Evolutionary conservation across 2,329 filamentous ascomycete species (phyloP).

Genomic region (Trichophaea hybrida): DNA sequence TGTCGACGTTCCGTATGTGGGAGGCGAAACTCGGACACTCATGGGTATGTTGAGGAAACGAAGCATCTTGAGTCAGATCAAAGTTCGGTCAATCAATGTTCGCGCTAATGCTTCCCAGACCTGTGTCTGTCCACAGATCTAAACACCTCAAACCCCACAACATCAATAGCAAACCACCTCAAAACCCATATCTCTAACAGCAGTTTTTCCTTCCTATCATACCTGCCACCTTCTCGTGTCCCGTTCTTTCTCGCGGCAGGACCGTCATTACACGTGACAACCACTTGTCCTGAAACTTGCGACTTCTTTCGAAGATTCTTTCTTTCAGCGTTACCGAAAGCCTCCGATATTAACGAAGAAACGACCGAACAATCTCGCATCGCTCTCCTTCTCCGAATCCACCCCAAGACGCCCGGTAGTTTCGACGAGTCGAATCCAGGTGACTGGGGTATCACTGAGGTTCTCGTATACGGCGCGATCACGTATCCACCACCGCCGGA

Average conservation of each 20-base stretch:
- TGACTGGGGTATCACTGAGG: slow-evolving; percentile 23
- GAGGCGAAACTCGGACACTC: background rate
- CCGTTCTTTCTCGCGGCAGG: slow-evolving; percentile 23
- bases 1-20: slow-evolving; percentile 3
- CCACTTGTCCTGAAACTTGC: slow-evolving; percentile 14
- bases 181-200: slow-evolving; percentile 13
- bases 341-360: slow-evolving; percentile 8
- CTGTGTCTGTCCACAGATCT: slow-evolving; percentile 9
- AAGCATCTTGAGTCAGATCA: background rate
- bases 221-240: slow-evolving; percentile 19
- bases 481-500: slow-evolving; percentile 5
- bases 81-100: background rate
- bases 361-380: slow-evolving; percentile 18
- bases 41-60: background rate
- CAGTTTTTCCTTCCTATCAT: slow-evolving; percentile 14
- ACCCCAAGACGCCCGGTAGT: background rate
- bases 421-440: slow-evolving; percentile 1
- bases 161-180: slow-evolving; percentile 17
- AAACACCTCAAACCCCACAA: slow-evolving; percentile 9
- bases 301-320: slow-evolving; percentile 22
- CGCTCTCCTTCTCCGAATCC: slow-evolving; percentile 14
- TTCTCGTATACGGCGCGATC: slow-evolving; percentile 23
- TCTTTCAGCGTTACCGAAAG: slow-evolving; percentile 12
- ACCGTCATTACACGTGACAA: slow-evolving; percentile 22
- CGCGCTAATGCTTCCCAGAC: background rate